These are phyloP conservation scores for Starmera dryadoides DNA, from an alignment of 805 yeast genomes.

Conservation along the genomic window DNA sequence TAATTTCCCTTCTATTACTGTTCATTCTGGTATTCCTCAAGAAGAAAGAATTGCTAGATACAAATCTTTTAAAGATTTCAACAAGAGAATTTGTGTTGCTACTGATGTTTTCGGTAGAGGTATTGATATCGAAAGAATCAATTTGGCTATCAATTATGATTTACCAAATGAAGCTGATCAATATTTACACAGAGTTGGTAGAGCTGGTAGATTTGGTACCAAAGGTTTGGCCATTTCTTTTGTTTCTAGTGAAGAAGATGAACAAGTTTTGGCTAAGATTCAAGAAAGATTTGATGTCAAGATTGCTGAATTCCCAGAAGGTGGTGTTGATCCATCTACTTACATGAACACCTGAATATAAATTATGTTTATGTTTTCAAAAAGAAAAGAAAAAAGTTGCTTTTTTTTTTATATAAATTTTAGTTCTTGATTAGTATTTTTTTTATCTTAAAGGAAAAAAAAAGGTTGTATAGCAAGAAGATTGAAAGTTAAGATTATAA, in stretches of 20 bases:
- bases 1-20: conserved; percentile 95
- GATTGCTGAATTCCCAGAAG: conserved; percentile 92
- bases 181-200: conserved; percentile 97
- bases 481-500: no score
- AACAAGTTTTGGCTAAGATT: conserved; percentile 82
- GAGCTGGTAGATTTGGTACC: conserved; percentile 99
- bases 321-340: conserved; percentile 95
- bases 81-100: conserved; percentile 96
- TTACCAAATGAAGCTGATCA: conserved; percentile 96
- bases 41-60: conserved; percentile 97
- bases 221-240: conserved; percentile 95
- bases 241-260: conserved; percentile 80
- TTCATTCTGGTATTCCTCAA: conserved; percentile 92
- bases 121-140: conserved; percentile 97
- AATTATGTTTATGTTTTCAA: no score
- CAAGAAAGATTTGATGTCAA: conserved; percentile 97
- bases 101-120: conserved; percentile 99
- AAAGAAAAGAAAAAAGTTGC: no score
- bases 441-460: no score
- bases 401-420: not conserved
- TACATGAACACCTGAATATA: conserved; percentile 86
- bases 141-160: conserved; percentile 96
- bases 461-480: no score
- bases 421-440: no score
- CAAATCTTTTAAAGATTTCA: conserved; percentile 94